Base-by-base conservation (phyloP, 2,329 filamentous ascomycete species). In the Macroventuria anomochaeta region DNA sequence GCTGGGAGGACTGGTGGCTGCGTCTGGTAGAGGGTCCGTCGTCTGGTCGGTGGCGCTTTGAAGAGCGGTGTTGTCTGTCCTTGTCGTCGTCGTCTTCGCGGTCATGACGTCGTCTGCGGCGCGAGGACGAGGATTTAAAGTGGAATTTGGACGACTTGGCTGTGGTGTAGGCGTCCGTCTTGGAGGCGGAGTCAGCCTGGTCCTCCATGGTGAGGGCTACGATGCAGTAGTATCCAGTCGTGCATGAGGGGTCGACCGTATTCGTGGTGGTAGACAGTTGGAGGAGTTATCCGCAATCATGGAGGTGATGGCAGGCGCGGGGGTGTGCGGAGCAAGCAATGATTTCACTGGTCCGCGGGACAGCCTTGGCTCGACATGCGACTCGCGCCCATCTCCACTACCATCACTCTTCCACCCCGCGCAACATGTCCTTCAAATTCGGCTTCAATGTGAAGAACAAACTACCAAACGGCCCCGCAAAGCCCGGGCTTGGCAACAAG, bases 371-470 rank as follows among this genome's bases (percentile, higher is more conserved):
- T 48, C 29, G 32, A 18, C 17, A 25, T 4, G 20, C 44, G 53
- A 17, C 40, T 53, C 47, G 38, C 38, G 21, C 23, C 28, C 13
- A 20, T 17, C 33, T 33, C 37, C 20, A 32, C 23, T 34, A 33
- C 29, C 43, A 42, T 41, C 40, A 23, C 33, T 31, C 39, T 18
- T n/a, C 29, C 48, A 46, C 48, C 31, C 38, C 63, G 46, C 31
- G 11, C 61, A 65, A 32, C 57, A 74, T 74, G 73, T 68, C 72
- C 13, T 75, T 84, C 46, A 80, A 80, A 17, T 83, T 81, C 62
- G 87, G 86, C 43, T 79, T 89, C 32, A 88, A 83, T 65, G 62
- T 85, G 37, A 75, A 80, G 42, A 87, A 85, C 67, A 89, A 88
- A 71, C 38, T 58, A 10, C 36, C 57, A 11, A 61, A 52, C 17